These are phyloP conservation scores for Astrocystis sublimbata DNA, from an alignment of 495 filamentous ascomycete genomes.

Conservation along the genomic window DNA sequence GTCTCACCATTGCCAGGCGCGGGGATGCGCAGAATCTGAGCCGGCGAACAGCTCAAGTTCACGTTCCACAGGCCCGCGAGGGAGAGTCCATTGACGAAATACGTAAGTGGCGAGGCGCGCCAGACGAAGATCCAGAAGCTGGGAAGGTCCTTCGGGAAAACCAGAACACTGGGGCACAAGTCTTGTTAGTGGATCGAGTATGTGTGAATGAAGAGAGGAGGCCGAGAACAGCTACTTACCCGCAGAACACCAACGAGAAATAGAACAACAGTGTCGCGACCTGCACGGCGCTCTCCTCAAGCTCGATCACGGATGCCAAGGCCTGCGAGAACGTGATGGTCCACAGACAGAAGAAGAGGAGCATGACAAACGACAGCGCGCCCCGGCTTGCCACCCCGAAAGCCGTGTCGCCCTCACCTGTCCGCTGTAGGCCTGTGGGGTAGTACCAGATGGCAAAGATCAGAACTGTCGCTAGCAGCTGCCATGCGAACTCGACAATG, in stretches of 20 bases:
- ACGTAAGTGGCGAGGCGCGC: constrained; percentile 61
- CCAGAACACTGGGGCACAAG: constrained; percentile 12
- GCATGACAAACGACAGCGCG: too few relatives aligned
- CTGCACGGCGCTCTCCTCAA: too few relatives aligned
- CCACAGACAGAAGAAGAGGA: too few relatives aligned
- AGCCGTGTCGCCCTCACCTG: too few relatives aligned
- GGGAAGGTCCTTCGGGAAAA: constrained; percentile 48
- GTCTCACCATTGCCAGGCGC: constrained; percentile 17
- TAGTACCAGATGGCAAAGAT: constrained; percentile 61
- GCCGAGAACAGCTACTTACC: too few relatives aligned
- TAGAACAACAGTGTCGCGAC: too few relatives aligned
- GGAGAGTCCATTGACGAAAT: constrained; percentile 15
- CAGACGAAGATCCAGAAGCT: constrained; percentile 73
- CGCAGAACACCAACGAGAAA: too few relatives aligned
- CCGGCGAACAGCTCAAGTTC: constrained; percentile 1
- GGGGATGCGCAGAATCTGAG: neutral
- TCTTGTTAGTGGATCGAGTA: neutral
- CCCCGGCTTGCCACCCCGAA: too few relatives aligned
- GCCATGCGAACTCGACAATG: constrained; percentile 69
- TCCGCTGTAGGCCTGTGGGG: constrained; percentile 27
- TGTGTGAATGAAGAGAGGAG: too few relatives aligned
- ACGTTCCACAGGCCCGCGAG: neutral
- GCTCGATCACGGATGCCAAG: too few relatives aligned
- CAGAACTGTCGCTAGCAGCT: constrained; percentile 59
- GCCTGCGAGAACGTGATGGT: too few relatives aligned